phyloP scores from a whole-genome alignment of 495 filamentous ascomycete species.

The Lasiosphaeris hirsuta region DNA sequence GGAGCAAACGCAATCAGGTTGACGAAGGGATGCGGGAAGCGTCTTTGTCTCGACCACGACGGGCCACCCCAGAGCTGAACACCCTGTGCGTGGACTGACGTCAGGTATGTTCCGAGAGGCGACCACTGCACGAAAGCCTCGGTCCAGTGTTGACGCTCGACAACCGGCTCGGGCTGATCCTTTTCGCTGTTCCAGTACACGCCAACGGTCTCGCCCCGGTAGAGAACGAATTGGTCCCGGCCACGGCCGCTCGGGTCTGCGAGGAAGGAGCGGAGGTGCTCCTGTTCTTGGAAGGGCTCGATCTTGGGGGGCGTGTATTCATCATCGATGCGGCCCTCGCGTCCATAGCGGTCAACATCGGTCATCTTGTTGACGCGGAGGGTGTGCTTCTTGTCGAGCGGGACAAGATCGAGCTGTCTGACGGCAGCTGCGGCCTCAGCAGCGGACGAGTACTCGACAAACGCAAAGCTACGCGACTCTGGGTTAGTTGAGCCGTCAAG shows the following conservation, averaged over 20 bases:
- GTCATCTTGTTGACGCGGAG: constrained; percentile 95
- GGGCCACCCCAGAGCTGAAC: constrained; percentile 94
- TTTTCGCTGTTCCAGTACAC: constrained; percentile 98
- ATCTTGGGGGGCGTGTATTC: constrained; percentile 75
- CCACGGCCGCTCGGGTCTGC: constrained; percentile 79
- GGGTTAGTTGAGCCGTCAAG: neutral
- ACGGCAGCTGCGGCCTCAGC: constrained; percentile 86
- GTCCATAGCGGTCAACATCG: constrained; percentile 92
- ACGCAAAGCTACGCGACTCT: constrained; percentile 64
- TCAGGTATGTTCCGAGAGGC: constrained; percentile 86
- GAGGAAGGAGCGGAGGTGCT: constrained; percentile 92
- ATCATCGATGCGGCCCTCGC: constrained; percentile 89
- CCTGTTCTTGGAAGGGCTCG: constrained; percentile 80
- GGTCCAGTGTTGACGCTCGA: constrained; percentile 93
- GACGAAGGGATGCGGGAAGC: constrained; percentile 91
- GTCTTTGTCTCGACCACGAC: constrained; percentile 83
- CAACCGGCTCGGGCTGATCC: constrained; percentile 79
- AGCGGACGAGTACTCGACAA: constrained; percentile 92
- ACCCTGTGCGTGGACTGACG: constrained; percentile 91
- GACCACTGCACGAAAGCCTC: constrained; percentile 98
- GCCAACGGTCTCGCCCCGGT: constrained; percentile 81
- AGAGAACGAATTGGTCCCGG: constrained; percentile 93
- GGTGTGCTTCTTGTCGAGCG: constrained; percentile 93
- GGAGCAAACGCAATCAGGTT: constrained; percentile 96
- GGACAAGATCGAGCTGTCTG: constrained; percentile 74